Percentiles rank a stretch among this genome's conserved stretches.
These are phyloP conservation scores for Malus domestica DNA, from an alignment of 306 rosid species.

Conservation along the genomic window DNA sequence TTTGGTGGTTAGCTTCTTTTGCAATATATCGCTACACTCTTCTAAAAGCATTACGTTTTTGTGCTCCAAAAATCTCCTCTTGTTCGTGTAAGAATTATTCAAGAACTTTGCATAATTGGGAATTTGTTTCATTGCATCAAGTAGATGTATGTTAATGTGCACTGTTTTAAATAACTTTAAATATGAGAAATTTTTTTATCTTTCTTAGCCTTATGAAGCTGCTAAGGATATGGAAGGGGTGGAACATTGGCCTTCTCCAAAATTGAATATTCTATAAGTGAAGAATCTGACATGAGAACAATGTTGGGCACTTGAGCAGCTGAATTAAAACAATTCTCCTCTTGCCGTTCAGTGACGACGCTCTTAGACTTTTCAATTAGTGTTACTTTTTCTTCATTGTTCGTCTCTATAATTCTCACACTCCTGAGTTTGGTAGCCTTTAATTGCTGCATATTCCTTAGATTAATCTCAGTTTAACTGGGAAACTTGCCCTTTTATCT, in stretches of 20 bases:
- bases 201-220: not conserved
- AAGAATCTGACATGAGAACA: too few relatives aligned
- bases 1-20: not conserved
- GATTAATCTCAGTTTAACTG: not conserved
- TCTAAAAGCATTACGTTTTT: too few relatives aligned
- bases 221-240: not conserved
- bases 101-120: too few relatives aligned
- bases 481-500: not conserved
- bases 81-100: too few relatives aligned
- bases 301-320: too few relatives aligned
- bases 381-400: too few relatives aligned
- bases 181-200: too few relatives aligned
- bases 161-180: not conserved
- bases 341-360: too few relatives aligned
- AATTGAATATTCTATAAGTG: too few relatives aligned
- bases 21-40: not conserved
- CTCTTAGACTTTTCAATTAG: not conserved
- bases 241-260: too few relatives aligned
- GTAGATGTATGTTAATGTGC: not conserved
- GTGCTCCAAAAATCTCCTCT: too few relatives aligned
- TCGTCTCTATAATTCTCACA: not conserved
- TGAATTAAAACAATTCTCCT: too few relatives aligned
- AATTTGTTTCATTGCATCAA: not conserved
- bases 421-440: not conserved
- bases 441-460: not conserved